Evolutionary conservation across 2,329 filamentous ascomycete species (phyloP), one percentile per base, ranked within the genome.

Genomic region (Exutisphaerella laricina): DNA sequence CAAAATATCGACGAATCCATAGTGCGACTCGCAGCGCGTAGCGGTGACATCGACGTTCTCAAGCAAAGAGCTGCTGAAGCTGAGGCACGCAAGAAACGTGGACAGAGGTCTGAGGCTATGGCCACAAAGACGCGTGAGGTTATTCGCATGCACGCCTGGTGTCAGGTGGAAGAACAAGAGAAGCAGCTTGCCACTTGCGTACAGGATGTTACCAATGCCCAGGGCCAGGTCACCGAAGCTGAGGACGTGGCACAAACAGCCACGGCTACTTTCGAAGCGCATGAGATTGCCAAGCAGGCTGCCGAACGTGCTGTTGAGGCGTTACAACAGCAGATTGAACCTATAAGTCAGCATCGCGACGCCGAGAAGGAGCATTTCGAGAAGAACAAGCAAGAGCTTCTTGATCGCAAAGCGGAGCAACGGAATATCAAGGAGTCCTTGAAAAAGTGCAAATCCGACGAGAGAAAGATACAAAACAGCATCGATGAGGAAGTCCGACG

Each of bases 121-220:
- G 75, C 40, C 25, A 70, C 73, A 14, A 79, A 78, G 45, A 73
- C 80, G 34, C 72, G 72, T 23, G 71, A 77, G 17, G 70, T 85
- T 32, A 68, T 73, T 31, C 72, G 76, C 13, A 84, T 94, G 66
- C 71, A 87, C 49, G 82, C 84, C n/a, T 98, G 92, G 92, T 78
- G 80, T 17, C 86, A 94, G 58, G 88, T 97, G 1, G 77, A 81
- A 36, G 80, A 87, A 43, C 75, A 85, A 62, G 90, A 97, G 64
- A 37, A 53, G 29, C 43, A 45, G 7, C 46, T 70, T 5, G 56
- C 52, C 4, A 43, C 57, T 5, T 54, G 53, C 3, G 51, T 64
- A 2, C 29, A 41, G 3, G 56, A 62, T 12, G 53, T 72, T 2
- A 46, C 41, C 5, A 35, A 49, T 25, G 58, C 65, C 1, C 65